Conservation (phyloP, 306 rosid genomes). For the Dryas octopetala region DNA sequence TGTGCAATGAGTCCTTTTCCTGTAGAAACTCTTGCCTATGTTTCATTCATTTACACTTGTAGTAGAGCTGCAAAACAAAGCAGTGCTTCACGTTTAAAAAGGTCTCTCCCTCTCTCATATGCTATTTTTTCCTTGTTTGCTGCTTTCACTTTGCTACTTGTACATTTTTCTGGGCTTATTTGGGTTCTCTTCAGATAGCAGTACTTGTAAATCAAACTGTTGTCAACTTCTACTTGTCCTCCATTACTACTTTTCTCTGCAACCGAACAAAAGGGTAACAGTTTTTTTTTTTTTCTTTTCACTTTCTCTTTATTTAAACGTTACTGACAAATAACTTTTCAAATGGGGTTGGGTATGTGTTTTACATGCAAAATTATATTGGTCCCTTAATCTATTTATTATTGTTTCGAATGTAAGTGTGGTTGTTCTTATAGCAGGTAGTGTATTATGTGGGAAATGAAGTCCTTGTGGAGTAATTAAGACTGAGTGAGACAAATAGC, state of each 20-base stretch:
- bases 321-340: neutral
- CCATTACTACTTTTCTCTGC: neutral
- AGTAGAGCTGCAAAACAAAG: neutral
- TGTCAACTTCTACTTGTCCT: neutral
- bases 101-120: neutral
- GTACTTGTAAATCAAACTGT: neutral
- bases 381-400: neutral
- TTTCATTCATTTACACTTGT: neutral
- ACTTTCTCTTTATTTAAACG: neutral
- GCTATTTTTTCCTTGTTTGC: neutral
- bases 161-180: neutral
- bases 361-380: neutral
- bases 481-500: neutral
- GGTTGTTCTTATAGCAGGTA: conserved; percentile 16
- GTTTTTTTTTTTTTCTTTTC: neutral
- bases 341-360: neutral
- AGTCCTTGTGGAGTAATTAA: neutral
- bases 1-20: neutral
- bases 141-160: neutral
- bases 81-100: neutral
- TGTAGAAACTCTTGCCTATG: neutral
- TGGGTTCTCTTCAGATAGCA: neutral
- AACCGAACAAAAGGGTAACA: neutral
- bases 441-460: neutral
- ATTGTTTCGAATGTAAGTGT: neutral